Conservation (phyloP, 345 rosid genomes). For the Carallia brachiata region DNA sequence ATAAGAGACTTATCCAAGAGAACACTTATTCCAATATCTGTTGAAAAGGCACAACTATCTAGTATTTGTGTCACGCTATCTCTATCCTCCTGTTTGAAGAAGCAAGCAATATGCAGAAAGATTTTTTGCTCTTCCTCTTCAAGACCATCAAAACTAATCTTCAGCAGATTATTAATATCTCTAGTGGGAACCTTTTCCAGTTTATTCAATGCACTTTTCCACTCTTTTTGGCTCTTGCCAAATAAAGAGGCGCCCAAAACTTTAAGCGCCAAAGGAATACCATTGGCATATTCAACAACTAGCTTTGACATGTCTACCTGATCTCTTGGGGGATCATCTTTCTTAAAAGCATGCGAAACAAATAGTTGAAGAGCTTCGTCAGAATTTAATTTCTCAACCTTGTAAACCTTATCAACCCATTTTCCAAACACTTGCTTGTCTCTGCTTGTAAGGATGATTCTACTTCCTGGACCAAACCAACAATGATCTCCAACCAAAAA, state of each 20-base stretch:
- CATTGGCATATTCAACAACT: constrained; percentile 9
- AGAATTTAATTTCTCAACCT: too few relatives aligned
- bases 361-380: too few relatives aligned
- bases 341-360: too few relatives aligned
- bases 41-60: constrained; percentile 8
- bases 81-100: background rate
- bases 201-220: constrained; percentile 12
- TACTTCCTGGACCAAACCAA: constrained; percentile 2
- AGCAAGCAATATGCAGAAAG: constrained; percentile 20
- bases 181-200: background rate
- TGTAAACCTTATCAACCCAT: too few relatives aligned
- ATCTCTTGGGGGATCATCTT: too few relatives aligned
- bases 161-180: constrained; percentile 1
- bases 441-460: background rate
- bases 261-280: constrained; percentile 17
- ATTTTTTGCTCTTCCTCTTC: constrained; percentile 6
- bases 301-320: too few relatives aligned
- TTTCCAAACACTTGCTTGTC: too few relatives aligned
- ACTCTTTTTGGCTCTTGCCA: background rate
- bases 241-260: constrained; percentile 19
- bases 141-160: constrained; percentile 1
- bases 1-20: constrained; percentile 11
- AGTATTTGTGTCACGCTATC: background rate
- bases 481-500: background rate
- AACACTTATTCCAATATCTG: background rate